Conservation (phyloP, 1,284 basidiomycete genomes). For the Pseudozyma tsukubaensis region DNA sequence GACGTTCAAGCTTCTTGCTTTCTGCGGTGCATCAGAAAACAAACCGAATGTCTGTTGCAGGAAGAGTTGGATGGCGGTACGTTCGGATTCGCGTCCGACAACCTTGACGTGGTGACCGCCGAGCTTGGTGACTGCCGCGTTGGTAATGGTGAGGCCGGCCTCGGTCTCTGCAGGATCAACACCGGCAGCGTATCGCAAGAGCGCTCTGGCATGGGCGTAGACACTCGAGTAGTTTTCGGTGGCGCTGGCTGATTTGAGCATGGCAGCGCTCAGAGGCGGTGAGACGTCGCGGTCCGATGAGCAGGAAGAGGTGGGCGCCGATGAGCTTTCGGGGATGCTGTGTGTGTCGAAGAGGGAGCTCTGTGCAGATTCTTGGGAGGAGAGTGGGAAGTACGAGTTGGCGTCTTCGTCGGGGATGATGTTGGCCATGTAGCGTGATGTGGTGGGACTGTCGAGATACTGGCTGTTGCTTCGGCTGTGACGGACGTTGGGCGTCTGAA, state of each 20-base stretch:
- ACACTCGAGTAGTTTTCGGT: slow-evolving; percentile 58
- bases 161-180: slow-evolving; percentile 48
- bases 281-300: slow-evolving; percentile 38
- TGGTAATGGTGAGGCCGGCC: slow-evolving; percentile 42
- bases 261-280: slow-evolving; percentile 16
- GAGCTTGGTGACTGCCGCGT: slow-evolving; percentile 24
- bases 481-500: slow-evolving; percentile 22
- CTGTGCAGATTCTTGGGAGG: slow-evolving; percentile 49
- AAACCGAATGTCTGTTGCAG: slow-evolving; percentile 55
- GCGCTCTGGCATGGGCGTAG: slow-evolving; percentile 68
- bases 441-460: slow-evolving; percentile 32
- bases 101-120: slow-evolving; percentile 55
- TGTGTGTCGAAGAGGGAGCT: slow-evolving; percentile 49
- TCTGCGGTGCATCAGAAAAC: slow-evolving; percentile 32
- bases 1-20: slow-evolving; percentile 26
- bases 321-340: slow-evolving; percentile 41
- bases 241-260: slow-evolving; percentile 15
- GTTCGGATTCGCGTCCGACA: slow-evolving; percentile 65
- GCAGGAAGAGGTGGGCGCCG: slow-evolving; percentile 31
- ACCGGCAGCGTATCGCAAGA: slow-evolving; percentile 63
- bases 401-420: slow-evolving; percentile 36
- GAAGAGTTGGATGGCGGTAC: slow-evolving; percentile 62
- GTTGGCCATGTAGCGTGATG: slow-evolving; percentile 20
- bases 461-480: slow-evolving; percentile 1
- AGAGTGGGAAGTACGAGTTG: slow-evolving; percentile 45